phyloP scores from a whole-genome alignment of 164 flowering plant genomes.

The Piper longum region DNA sequence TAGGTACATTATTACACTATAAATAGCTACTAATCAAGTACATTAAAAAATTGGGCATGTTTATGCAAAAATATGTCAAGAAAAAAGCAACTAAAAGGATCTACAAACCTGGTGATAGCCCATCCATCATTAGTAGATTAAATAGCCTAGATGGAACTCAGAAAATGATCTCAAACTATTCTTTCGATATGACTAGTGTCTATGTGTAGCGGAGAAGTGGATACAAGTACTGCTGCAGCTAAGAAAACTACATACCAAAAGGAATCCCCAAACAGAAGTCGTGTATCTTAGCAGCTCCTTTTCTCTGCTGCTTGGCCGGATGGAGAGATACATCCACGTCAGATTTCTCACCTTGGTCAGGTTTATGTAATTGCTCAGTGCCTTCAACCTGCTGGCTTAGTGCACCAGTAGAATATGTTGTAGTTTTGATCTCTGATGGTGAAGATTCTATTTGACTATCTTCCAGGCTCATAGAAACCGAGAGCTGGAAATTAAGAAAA shows the following conservation, averaged over 20 bases:
- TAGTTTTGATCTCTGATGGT: constrained; percentile 16
- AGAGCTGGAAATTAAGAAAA: constrained; percentile 19
- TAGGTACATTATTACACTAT: constrained; percentile 1
- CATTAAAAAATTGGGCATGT: not conserved
- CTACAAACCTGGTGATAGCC: not conserved
- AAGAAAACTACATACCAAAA: constrained; percentile 39
- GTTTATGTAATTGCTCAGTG: constrained; percentile 15
- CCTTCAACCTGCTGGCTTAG: constrained; percentile 20
- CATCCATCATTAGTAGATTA: not conserved
- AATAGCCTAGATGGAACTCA: not conserved
- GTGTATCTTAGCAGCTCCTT: constrained; percentile 62
- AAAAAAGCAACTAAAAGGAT: not conserved
- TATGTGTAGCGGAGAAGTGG: too few relatives aligned
- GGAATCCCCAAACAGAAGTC: constrained; percentile 94
- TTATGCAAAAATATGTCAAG: not conserved
- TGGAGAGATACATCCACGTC: constrained; percentile 11
- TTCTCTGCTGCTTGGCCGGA: constrained; percentile 17
- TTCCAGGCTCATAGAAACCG: constrained; percentile 31
- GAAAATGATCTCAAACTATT: too few relatives aligned
- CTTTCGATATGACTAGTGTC: too few relatives aligned
- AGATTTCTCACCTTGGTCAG: constrained; percentile 19
- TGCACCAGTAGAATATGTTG: constrained; percentile 19
- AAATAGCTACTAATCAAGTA: not conserved
- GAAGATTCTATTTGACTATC: constrained; percentile 21
- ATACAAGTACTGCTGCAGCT: not conserved